Evolutionary conservation across 495 filamentous ascomycete species (phyloP), one percentile per base, ranked within the genome.

Genomic region (Penicillium roqueforti): DNA sequence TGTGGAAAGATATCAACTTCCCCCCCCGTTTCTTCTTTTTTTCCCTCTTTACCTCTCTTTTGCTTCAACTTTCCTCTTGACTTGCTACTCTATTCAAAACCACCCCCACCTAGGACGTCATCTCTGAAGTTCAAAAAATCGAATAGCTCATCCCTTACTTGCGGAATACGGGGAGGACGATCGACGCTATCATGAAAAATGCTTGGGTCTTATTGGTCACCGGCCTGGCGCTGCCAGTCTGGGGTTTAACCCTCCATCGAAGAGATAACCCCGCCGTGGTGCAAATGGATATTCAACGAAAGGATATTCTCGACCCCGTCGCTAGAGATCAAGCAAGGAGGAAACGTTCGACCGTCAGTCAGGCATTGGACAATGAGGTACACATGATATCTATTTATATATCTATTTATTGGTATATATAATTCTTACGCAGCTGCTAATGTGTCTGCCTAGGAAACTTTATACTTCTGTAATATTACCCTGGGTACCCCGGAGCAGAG

Each of bases 381-480:
- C 3, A 25, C 19, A 26, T 47, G 63, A 55, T 14, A 32, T 19
- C 3, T 9, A 2, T 23, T 18, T 22, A 54, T 41, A 19, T 39
- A 32, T 13, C 3, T 34, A 32, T 14, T 13, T 32, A 14, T 32
- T 11, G 32, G 14, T 7, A 32, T 14, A 32, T n/a, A n/a, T n/a
- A n/a, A 5, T 16, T 36, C 6, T 7, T n/a, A 36, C 14, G 32
- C 13, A 36, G 16, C 32, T 36, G n/a, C 34, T 49, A 20, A 51
- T 28, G 25, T 48, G 36, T 22, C 18, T 50, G 36, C 16, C 34
- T 53, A 76, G 73, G 59, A 74, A 66, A 70, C 65, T 0, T 71
- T 89, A 14, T 93, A 93, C 62, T 87, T 83, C 63, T 79, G 83
- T 53, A 89, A 89, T 64, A 74, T 82, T 34, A 85, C 81, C 10